These are phyloP conservation scores for Xylariaceae sp. DNA, from an alignment of 2,329 filamentous ascomycete genomes.

Conservation along the genomic window DNA sequence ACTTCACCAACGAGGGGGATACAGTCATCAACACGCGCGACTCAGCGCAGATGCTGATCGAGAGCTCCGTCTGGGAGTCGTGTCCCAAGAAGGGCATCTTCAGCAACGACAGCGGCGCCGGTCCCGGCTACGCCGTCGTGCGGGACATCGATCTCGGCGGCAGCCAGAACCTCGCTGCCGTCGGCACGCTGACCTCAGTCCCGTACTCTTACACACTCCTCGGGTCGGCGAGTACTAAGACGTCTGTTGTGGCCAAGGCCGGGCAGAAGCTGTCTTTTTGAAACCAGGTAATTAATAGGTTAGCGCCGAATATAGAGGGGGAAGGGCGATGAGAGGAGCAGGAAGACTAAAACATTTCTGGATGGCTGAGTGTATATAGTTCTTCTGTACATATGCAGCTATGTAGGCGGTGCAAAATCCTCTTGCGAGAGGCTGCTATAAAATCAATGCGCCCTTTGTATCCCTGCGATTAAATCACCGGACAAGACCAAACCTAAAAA, in stretches of 20 bases:
- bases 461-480: too few species aligned
- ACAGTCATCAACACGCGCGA: slow-evolving; percentile 28
- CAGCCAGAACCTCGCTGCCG: slow-evolving; percentile 47
- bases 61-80: slow-evolving; percentile 30
- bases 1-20: slow-evolving; percentile 23
- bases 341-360: too few species aligned
- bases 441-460: too few species aligned
- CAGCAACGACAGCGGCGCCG: slow-evolving; percentile 47
- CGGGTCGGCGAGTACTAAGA: slow-evolving; percentile 46
- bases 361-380: too few species aligned
- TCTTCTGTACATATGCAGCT: too few species aligned
- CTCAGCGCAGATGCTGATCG: slow-evolving; percentile 28
- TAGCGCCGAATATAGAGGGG: not conserved
- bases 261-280: slow-evolving; percentile 32
- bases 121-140: slow-evolving; percentile 44
- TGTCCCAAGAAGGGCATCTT: slow-evolving; percentile 34
- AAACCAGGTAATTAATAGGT: not conserved
- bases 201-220: slow-evolving; percentile 50
- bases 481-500: too few species aligned
- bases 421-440: too few species aligned
- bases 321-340: too few species aligned
- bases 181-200: slow-evolving; percentile 48
- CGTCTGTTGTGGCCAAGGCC: slow-evolving; percentile 39
- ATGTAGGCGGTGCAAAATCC: too few species aligned
- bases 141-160: slow-evolving; percentile 50